phyloP scores from a whole-genome alignment of 2,329 filamentous ascomycete genomes.

The Talaromyces rugulosus region DNA sequence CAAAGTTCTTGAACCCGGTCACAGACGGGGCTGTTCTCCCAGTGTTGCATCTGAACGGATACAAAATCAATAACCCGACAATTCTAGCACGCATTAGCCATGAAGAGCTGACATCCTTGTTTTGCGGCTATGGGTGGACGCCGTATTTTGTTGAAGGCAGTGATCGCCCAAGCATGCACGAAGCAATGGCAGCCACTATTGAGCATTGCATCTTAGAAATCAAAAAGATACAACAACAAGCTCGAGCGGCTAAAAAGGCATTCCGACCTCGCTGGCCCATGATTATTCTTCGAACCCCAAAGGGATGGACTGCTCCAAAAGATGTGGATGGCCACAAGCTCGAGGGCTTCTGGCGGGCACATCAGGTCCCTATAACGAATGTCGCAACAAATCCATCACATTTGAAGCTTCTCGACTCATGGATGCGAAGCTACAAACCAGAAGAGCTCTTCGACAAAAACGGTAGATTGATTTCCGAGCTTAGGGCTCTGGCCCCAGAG shows the following conservation, averaged over 20 bases:
- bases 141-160: slow-evolving; percentile 77
- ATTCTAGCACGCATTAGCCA: slow-evolving; percentile 69
- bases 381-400: slow-evolving; percentile 62
- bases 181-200: slow-evolving; percentile 73
- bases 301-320: slow-evolving; percentile 74
- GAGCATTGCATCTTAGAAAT: slow-evolving; percentile 71
- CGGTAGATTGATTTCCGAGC: slow-evolving; percentile 59
- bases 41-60: slow-evolving; percentile 74
- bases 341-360: slow-evolving; percentile 73
- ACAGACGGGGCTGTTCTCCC: slow-evolving; percentile 73
- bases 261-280: slow-evolving; percentile 73
- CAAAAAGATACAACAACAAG: slow-evolving; percentile 63
- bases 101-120: slow-evolving; percentile 65
- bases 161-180: slow-evolving; percentile 70
- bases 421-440: slow-evolving; percentile 74
- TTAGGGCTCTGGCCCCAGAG: slow-evolving; percentile 61
- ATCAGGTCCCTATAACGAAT: slow-evolving; percentile 73
- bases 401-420: slow-evolving; percentile 65
- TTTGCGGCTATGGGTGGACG: slow-evolving; percentile 71
- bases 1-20: slow-evolving; percentile 76
- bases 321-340: slow-evolving; percentile 67
- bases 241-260: slow-evolving; percentile 64
- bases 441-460: slow-evolving; percentile 64
- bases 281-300: slow-evolving; percentile 71
- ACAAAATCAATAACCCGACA: slow-evolving; percentile 81